Evolutionary conservation across 148 eudicot genomes (phyloP).

Genomic region (Nepenthes mirabilis): DNA sequence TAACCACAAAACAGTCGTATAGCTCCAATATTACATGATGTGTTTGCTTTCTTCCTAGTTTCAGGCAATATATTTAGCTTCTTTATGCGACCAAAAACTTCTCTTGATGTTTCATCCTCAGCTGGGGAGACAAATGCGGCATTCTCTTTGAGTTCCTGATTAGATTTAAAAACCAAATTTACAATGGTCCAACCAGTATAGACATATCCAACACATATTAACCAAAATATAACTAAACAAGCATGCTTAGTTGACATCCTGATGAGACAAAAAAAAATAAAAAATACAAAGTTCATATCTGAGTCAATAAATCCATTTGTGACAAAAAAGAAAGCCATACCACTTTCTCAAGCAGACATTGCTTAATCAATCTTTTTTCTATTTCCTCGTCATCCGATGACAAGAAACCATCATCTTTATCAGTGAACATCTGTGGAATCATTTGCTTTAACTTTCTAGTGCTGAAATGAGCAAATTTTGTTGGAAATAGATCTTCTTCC

Average conservation of each 20-base stretch:
- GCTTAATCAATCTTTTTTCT: conserved; percentile 39
- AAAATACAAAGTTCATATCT: too few species aligned
- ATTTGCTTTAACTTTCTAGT: conserved; percentile 55
- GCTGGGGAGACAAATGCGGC: conserved; percentile 30
- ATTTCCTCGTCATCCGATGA: conserved; percentile 81
- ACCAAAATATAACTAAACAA: neutral
- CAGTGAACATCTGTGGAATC: conserved; percentile 66
- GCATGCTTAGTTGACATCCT: neutral
- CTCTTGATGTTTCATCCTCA: conserved; percentile 55
- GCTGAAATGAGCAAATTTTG: conserved; percentile 22
- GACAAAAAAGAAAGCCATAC: conserved; percentile 14
- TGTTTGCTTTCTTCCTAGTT: conserved; percentile 54
- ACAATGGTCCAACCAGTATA: neutral
- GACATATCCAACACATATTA: neutral
- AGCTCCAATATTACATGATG: conserved; percentile 37
- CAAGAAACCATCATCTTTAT: conserved; percentile 61
- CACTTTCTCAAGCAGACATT: conserved; percentile 34
- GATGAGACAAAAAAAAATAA: neutral
- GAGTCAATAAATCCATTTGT: too few species aligned
- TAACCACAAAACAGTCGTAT: neutral
- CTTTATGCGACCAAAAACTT: conserved; percentile 72
- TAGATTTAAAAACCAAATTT: conserved; percentile 3
- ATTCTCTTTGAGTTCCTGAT: conserved; percentile 31
- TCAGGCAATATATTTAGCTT: conserved; percentile 61
- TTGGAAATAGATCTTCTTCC: conserved; percentile 16